These are phyloP conservation scores for Dalbergia oliveri DNA, from an alignment of 306 rosid species.

Conservation along the genomic window DNA sequence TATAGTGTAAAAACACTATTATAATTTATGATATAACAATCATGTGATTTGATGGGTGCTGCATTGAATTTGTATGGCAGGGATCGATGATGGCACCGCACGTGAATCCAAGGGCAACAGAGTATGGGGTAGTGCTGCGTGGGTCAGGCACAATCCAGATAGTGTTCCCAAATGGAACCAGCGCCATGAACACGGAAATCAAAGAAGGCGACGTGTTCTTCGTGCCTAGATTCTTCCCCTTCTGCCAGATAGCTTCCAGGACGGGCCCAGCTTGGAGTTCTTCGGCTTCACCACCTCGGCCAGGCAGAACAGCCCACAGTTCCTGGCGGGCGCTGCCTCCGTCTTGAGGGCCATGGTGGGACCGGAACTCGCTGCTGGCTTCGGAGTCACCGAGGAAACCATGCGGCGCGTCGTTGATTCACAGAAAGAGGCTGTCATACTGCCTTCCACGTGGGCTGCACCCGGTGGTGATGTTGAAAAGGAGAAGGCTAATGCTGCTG, in stretches of 20 bases:
- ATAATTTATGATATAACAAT: too few species aligned
- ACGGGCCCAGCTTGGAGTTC: slow-evolving; percentile 64
- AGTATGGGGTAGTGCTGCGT: slow-evolving; percentile 63
- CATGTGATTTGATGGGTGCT: too few species aligned
- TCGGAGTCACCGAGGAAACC: slow-evolving; percentile 61
- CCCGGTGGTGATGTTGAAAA: slow-evolving; percentile 21
- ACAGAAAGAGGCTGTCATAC: slow-evolving; percentile 30
- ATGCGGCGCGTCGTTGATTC: slow-evolving; percentile 24
- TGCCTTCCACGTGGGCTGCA: slow-evolving; percentile 46
- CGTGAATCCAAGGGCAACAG: slow-evolving; percentile 76
- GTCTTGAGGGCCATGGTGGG: slow-evolving; percentile 58
- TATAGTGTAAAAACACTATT: neutral
- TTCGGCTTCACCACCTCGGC: slow-evolving; percentile 90
- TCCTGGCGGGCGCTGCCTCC: slow-evolving; percentile 75
- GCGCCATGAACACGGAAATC: slow-evolving; percentile 60
- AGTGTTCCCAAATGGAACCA: slow-evolving; percentile 77
- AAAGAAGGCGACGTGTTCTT: slow-evolving; percentile 81
- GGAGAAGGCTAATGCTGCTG: neutral
- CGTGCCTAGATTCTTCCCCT: slow-evolving; percentile 74
- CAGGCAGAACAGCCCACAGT: slow-evolving; percentile 65
- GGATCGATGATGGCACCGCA: slow-evolving; percentile 97
- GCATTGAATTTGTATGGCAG: slow-evolving; percentile 39
- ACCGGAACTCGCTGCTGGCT: slow-evolving; percentile 75
- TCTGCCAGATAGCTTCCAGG: slow-evolving; percentile 88
- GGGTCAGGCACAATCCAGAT: slow-evolving; percentile 71